Evolutionary conservation across 495 filamentous ascomycete species (phyloP).

Genomic region (Parathielavia hyrcaniae): DNA sequence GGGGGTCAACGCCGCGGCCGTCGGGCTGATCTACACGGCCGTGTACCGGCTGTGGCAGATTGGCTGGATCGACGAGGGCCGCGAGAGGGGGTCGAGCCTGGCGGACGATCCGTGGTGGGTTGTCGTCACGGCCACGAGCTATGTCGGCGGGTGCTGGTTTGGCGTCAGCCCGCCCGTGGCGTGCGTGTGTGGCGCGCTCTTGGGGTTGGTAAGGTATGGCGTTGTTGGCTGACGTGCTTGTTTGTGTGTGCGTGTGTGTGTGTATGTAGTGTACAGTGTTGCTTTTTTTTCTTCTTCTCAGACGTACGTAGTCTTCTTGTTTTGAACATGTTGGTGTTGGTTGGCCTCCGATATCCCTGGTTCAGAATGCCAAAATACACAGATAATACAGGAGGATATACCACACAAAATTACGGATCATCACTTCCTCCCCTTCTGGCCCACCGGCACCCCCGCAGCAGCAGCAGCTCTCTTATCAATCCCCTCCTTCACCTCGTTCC

Average conservation of each 20-base stretch:
- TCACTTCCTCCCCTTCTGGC: neutral
- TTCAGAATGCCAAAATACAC: neutral
- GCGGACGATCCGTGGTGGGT: conserved; percentile 53
- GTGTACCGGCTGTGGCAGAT: conserved; percentile 79
- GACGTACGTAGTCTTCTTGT: no score
- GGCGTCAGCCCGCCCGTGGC: conserved; percentile 47
- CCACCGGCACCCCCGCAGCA: neutral
- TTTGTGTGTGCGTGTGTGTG: no score
- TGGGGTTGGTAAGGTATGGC: conserved; percentile 56
- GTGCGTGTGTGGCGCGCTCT: conserved; percentile 52
- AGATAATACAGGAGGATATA: neutral
- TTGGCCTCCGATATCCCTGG: neutral
- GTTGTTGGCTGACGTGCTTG: conserved; percentile 25
- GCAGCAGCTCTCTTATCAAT: conserved; percentile 15
- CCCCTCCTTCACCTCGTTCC: conserved; percentile 22
- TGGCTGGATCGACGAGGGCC: conserved; percentile 56
- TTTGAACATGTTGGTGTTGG: no score
- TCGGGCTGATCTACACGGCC: conserved; percentile 80
- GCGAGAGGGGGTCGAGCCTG: conserved; percentile 52
- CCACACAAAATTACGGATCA: neutral
- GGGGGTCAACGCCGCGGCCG: conserved; percentile 69
- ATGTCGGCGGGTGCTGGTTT: conserved; percentile 53
- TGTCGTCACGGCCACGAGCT: conserved; percentile 51
- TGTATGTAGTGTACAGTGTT: no score
- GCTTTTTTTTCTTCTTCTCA: no score